phyloP scores from a whole-genome alignment of 2,329 filamentous ascomycete species.

The Exserohilum turcica region DNA sequence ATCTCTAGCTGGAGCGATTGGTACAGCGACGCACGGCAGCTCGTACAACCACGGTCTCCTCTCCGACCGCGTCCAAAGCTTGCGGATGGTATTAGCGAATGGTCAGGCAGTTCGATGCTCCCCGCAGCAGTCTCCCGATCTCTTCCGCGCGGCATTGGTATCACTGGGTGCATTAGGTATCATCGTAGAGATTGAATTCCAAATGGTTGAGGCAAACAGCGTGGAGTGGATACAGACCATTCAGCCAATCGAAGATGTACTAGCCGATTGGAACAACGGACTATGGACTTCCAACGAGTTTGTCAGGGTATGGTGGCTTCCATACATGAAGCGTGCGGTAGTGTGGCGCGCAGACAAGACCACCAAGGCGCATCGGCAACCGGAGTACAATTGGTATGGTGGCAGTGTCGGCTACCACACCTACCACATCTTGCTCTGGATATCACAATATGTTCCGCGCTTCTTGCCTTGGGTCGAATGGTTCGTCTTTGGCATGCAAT shows the following conservation, averaged over 20 bases:
- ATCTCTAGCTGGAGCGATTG: slow-evolving; percentile 88
- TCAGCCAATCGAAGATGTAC: slow-evolving; percentile 69
- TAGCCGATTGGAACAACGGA: slow-evolving; percentile 71
- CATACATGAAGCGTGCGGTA: slow-evolving; percentile 85
- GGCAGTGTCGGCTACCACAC: slow-evolving; percentile 81
- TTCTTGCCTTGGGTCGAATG: slow-evolving; percentile 89
- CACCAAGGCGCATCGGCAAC: slow-evolving; percentile 62
- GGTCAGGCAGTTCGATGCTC: slow-evolving; percentile 75
- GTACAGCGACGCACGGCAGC: slow-evolving; percentile 91
- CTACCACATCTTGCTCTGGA: slow-evolving; percentile 87
- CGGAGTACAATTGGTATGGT: slow-evolving; percentile 78
- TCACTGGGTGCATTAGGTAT: slow-evolving; percentile 90
- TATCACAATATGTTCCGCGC: slow-evolving; percentile 76
- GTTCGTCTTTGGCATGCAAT: slow-evolving; percentile 98
- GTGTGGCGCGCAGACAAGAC: slow-evolving; percentile 89
- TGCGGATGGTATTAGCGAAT: slow-evolving; percentile 82
- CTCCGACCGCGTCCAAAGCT: slow-evolving; percentile 73
- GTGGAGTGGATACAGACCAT: slow-evolving; percentile 85
- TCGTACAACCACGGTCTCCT: slow-evolving; percentile 82
- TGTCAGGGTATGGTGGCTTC: slow-evolving; percentile 96
- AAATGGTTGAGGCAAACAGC: slow-evolving; percentile 79
- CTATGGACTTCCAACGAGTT: slow-evolving; percentile 89
- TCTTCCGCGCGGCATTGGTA: slow-evolving; percentile 87
- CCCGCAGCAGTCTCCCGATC: slow-evolving; percentile 67
- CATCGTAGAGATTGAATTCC: slow-evolving; percentile 85